Conservation (phyloP, 768 basidiomycete genomes). For the Mycena galericulata region DNA sequence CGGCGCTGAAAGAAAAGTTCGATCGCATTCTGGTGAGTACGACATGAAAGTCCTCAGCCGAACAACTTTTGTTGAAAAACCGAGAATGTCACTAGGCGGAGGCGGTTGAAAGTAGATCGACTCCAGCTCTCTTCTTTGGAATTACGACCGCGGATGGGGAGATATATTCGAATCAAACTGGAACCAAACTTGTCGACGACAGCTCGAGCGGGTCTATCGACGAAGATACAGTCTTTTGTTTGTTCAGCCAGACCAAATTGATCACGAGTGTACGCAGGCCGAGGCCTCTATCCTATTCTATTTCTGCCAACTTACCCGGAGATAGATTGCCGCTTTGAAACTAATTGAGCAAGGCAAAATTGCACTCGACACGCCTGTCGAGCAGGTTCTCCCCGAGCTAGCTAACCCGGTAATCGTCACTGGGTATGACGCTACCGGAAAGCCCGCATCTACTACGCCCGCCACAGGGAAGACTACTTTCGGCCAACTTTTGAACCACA, state of each 20-base stretch:
- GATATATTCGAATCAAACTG: neutral
- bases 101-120: neutral
- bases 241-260: neutral
- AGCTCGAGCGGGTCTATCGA: neutral
- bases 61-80: no score
- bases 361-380: slow-evolving; percentile 38
- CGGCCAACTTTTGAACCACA: slow-evolving; percentile 45
- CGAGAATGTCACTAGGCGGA: neutral
- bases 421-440: slow-evolving; percentile 19
- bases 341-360: slow-evolving; percentile 45
- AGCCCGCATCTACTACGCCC: slow-evolving; percentile 28
- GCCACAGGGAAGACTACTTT: slow-evolving; percentile 40
- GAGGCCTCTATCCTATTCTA: no score
- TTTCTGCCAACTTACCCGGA: neutral
- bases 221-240: neutral
- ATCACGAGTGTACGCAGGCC: neutral
- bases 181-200: neutral
- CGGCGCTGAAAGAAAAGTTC: no score
- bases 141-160: neutral
- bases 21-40: no score
- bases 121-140: neutral
- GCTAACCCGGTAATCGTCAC: slow-evolving; percentile 41
- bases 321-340: slow-evolving; percentile 45
- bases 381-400: slow-evolving; percentile 43
- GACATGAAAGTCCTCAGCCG: no score